Base-by-base conservation (phyloP, 2,329 filamentous ascomycete species). In the Davidsoniella neocaledoniae region DNA sequence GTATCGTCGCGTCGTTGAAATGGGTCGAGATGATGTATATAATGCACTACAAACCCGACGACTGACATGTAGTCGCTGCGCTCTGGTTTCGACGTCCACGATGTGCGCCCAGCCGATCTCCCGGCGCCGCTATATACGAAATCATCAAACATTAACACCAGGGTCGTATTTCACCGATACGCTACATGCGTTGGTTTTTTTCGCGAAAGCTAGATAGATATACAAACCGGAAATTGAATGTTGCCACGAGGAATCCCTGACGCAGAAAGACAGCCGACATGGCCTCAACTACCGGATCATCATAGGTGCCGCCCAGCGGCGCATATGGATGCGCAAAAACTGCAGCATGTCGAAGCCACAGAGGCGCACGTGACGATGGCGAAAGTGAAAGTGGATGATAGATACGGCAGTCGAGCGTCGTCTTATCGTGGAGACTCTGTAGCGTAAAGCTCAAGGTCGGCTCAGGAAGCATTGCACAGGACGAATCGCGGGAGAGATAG, bases 321-420 rank as follows among this genome's bases (percentile, higher is more conserved):
- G 86, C 86, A 61, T 96, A 96, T 0, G 91, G 90, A 63, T 96
- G 91, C 10, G 88, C 88, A 38, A 96, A 67, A 3, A 94, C 69
- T 43, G 73, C 74, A 14, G 69, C 71, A 55, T 77, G 66, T 45
- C 65, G 66, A 40, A 56, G 59, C 72, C 72, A 76, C 46, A 62
- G 57, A 26, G 61, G 60, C 10, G 64, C 58, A 39, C 62, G 48
- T 46, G 60, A 44, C 5, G 56, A 56, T 12, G 62, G 57, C 2
- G 60, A 59, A 39, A 73, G 60, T 29, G 69, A 71, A 1, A 61
- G 57, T 1, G 83, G 81, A 57, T 91, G 81, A 63, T 91, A 93
- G 53, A 96, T 66, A 51, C 90, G 83, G 61, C 87, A 93, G 57
- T 88, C 76, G 50, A 98, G 76, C 9, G 72, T 67, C 9, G 73